Evolutionary conservation across 306 rosid genomes (phyloP).

Genomic region (Fagus crenata): DNA sequence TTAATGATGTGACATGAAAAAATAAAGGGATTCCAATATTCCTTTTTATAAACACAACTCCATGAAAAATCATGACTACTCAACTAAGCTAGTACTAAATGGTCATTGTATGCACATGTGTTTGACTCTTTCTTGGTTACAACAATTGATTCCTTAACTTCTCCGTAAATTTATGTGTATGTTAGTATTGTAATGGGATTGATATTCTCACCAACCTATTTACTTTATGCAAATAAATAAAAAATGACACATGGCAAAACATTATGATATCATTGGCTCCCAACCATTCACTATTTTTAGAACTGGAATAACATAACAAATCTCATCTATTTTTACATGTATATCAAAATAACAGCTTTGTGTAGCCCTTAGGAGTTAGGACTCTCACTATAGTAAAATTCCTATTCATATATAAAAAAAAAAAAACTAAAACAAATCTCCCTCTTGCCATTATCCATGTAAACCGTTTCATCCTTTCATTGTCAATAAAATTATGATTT

Average conservation of each 20-base stretch:
- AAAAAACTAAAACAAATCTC: not conserved
- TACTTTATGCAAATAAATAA: not conserved
- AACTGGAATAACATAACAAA: not conserved
- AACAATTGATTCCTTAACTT: constrained; percentile 46
- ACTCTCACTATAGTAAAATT: no score
- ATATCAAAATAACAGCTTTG: not conserved
- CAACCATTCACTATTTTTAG: not conserved
- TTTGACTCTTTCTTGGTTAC: constrained; percentile 49
- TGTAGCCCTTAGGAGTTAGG: no score
- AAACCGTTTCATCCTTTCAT: not conserved
- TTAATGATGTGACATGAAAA: not conserved
- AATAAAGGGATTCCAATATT: not conserved
- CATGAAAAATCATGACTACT: not conserved
- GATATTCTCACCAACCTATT: not conserved
- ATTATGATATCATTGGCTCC: not conserved
- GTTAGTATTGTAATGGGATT: constrained; percentile 1
- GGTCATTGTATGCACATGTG: constrained; percentile 27
- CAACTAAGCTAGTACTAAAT: constrained; percentile 6
- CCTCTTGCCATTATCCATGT: not conserved
- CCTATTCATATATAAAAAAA: no score
- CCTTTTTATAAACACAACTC: not conserved
- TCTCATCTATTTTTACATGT: not conserved
- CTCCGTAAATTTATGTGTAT: constrained; percentile 40
- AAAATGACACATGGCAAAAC: not conserved
- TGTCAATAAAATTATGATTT: not conserved